These are phyloP conservation scores for Jasminum sambac DNA, from an alignment of 257 asterid species.

Conservation along the genomic window DNA sequence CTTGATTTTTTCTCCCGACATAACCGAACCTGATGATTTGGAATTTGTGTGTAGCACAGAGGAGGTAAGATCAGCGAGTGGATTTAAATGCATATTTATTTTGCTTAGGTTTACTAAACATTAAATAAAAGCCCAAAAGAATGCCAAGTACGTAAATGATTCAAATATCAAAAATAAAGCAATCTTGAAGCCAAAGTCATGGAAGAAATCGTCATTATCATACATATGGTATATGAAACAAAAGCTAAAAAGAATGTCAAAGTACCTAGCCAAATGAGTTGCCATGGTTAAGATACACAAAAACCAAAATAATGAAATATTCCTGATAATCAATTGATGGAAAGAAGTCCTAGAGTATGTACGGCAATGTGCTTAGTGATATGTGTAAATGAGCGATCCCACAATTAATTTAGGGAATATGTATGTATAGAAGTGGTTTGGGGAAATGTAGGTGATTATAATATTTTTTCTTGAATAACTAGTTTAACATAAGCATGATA, in stretches of 20 bases:
- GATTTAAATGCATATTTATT: background rate
- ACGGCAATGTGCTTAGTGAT: no score
- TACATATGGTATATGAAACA: background rate
- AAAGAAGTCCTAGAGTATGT: no score
- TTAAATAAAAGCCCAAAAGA: background rate
- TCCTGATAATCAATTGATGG: background rate
- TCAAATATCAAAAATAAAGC: background rate
- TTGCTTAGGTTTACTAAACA: background rate
- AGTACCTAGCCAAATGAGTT: background rate
- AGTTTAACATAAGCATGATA: no score
- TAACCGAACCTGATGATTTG: constrained; percentile 66
- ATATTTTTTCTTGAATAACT: no score
- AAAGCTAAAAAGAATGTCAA: background rate
- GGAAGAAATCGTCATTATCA: background rate
- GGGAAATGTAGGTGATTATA: no score
- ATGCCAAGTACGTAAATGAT: background rate
- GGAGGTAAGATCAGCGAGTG: background rate
- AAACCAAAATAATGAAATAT: background rate
- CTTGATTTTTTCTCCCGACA: constrained; percentile 94
- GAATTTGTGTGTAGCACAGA: constrained; percentile 22
- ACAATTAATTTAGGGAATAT: no score
- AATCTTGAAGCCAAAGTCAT: background rate
- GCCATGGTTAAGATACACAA: background rate
- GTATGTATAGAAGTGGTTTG: no score
- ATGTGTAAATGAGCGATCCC: no score